Base-by-base conservation (phyloP, 768 basidiomycete genomes). In the Strobilomyces echinocephalus region DNA sequence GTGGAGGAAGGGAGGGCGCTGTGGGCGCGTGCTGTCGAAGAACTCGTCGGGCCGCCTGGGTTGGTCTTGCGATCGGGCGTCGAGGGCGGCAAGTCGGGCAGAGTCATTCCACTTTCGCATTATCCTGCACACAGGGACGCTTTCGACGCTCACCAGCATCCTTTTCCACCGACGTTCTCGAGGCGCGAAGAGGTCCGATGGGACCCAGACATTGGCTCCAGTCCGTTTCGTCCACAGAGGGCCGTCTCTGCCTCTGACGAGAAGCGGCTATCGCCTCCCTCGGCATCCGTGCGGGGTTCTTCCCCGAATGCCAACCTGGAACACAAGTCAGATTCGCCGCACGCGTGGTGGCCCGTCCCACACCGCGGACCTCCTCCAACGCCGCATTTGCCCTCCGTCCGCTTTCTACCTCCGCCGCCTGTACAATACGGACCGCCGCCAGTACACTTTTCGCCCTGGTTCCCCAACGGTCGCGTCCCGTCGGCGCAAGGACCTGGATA, bases 1-100 rank as follows among this genome's bases (percentile, higher is more conserved):
- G 66, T 67, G 26, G 66, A 67, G n/a, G 50, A 62, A 44, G 66
- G 62, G 36, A 58, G 55, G 59, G 48, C 46, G 2, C 21, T 39
- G 30, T 67, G 66, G 66, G 39, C 56, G 21, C 51, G 54, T 33
- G 36, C 51, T 12, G 55, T 59, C 2, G 54, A 60, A 40, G 60
- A 62, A 20, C 58, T 67, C 16, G 64, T 67, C 18, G 66, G 64
- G 8, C 53, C 52, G 11, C 52, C 56, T 33, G 58, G 65, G 4
- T 18, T 58, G 8, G 46, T 4, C 34, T 45, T 58, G 48, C 52
- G 50, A 26, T 54, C 46, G 42, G 28, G 46, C 11, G 28, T 47
- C 41, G 28, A 44, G 50, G 18, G 35, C 14, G 35, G 16, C 45
- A 49, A 38, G 33, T 52, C 45, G 14, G 26, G 16, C 8, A 60